A percentile compares a stretch with the other conserved stretches of the same genome.
Evolutionary conservation across 2,329 filamentous ascomycete genomes (phyloP).

Genomic region (Sclerotiophoma versabilis): DNA sequence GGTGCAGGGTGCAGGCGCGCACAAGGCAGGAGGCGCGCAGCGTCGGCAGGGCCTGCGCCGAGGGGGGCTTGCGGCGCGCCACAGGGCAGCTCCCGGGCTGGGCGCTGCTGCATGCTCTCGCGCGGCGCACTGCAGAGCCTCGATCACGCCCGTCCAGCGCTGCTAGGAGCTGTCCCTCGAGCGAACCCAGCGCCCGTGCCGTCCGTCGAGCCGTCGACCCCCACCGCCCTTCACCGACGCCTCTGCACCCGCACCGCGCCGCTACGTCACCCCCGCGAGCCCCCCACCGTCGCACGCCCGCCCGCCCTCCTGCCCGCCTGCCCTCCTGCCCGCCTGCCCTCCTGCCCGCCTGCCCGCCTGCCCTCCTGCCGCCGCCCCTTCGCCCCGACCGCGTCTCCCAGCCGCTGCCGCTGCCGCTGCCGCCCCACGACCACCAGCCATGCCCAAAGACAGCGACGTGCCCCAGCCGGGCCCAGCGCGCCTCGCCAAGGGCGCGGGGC

Average conservation of each 20-base stretch:
- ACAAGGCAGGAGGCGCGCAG: slow-evolving; percentile 6
- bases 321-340: slow-evolving; percentile 23
- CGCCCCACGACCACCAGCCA: slow-evolving; percentile 29
- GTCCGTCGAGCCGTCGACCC: neutral
- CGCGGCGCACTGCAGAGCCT: slow-evolving; percentile 1
- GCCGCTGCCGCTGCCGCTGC: neutral
- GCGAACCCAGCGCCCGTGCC: neutral
- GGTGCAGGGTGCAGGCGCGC: slow-evolving; percentile 7
- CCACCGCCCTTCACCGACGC: slow-evolving; percentile 8
- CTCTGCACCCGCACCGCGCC: slow-evolving; percentile 29
- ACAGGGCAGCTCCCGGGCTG: slow-evolving; percentile 11
- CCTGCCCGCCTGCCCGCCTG: slow-evolving; percentile 34
- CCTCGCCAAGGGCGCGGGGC: slow-evolving; percentile 80
- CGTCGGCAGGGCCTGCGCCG: slow-evolving; percentile 19
- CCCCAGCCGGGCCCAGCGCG: slow-evolving; percentile 92
- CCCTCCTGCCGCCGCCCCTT: slow-evolving; percentile 15
- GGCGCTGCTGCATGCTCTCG: slow-evolving; percentile 5
- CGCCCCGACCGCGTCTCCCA: neutral
- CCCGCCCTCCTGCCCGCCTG: slow-evolving; percentile 12
- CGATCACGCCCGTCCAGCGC: slow-evolving; percentile 5
- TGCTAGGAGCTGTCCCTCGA: slow-evolving; percentile 1
- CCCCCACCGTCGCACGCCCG: slow-evolving; percentile 42
- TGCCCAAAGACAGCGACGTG: slow-evolving; percentile 66
- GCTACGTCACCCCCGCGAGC: slow-evolving; percentile 38
- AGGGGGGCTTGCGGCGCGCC: slow-evolving; percentile 18